Conservation (phyloP, 768 basidiomycete genomes). For the Leucocoprinus sp. region DNA sequence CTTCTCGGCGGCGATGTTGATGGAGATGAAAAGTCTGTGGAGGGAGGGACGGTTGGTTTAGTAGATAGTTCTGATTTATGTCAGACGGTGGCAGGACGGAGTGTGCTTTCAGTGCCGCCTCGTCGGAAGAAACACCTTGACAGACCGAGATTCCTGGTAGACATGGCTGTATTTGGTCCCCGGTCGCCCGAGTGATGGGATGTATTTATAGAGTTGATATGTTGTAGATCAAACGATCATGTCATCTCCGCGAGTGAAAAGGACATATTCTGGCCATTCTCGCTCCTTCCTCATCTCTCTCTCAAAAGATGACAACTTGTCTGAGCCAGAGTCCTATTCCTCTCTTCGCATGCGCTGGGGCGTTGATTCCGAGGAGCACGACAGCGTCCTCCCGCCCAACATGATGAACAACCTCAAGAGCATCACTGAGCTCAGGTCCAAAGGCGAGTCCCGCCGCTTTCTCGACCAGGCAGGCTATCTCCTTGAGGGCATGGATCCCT, state of each 20-base stretch:
- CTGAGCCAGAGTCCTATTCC: constrained; percentile 64
- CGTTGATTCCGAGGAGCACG: constrained; percentile 72
- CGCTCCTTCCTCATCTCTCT: constrained; percentile 74
- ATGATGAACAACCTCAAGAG: constrained; percentile 74
- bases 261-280: constrained; percentile 69
- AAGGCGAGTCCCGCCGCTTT: constrained; percentile 74
- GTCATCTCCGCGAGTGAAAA: constrained; percentile 31
- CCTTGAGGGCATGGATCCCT: constrained; percentile 65
- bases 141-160: constrained; percentile 27
- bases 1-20: constrained; percentile 37
- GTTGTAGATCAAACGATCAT: too few relatives aligned
- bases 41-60: too few relatives aligned
- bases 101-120: constrained; percentile 29
- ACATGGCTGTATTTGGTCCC: constrained; percentile 27
- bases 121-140: constrained; percentile 26
- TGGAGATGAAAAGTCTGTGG: constrained; percentile 20
- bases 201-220: too few relatives aligned
- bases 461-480: constrained; percentile 81
- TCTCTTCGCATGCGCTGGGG: constrained; percentile 74
- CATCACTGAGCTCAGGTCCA: constrained; percentile 72
- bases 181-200: constrained; percentile 18
- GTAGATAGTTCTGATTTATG: too few relatives aligned
- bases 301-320: constrained; percentile 44
- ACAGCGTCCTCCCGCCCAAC: constrained; percentile 45
- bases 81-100: constrained; percentile 31